Conservation (phyloP, 768 basidiomycete genomes). For the Tephrocybe rancida region DNA sequence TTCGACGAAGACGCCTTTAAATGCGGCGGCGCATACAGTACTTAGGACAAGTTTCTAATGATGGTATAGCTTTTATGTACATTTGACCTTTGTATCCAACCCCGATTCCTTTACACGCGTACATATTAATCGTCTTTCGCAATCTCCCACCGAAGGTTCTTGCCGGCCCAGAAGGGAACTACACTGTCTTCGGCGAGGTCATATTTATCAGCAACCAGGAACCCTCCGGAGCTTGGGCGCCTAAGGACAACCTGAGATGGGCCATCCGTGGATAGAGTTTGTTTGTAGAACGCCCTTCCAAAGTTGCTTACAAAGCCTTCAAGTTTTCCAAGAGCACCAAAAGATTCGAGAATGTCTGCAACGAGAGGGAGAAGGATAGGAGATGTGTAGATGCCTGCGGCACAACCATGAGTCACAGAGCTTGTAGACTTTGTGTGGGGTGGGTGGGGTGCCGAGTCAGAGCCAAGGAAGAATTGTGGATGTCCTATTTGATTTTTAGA, state of each 20-base stretch:
- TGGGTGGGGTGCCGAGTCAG: conserved; percentile 95
- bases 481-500: conserved; percentile 54
- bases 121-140: conserved; percentile 15
- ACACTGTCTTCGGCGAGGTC: conserved; percentile 51
- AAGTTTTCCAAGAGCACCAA: conserved; percentile 82
- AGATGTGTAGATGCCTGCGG: conserved; percentile 96
- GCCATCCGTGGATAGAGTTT: conserved; percentile 26
- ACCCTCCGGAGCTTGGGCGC: conserved; percentile 35
- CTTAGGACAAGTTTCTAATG: too few relatives aligned
- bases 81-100: not conserved
- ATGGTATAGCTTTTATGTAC: too few relatives aligned
- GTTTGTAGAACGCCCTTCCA: conserved; percentile 81
- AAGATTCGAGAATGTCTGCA: conserved; percentile 86
- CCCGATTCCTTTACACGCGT: not conserved
- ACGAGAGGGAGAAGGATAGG: conserved; percentile 89
- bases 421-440: conserved; percentile 67
- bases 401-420: conserved; percentile 74
- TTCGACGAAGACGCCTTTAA: too few relatives aligned
- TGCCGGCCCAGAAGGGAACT: conserved; percentile 89
- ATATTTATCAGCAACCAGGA: conserved; percentile 51
- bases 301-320: conserved; percentile 77
- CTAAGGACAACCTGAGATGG: conserved; percentile 44
- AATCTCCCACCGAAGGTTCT: conserved; percentile 75
- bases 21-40: too few relatives aligned
- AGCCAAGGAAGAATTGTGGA: conserved; percentile 95